phyloP scores from a whole-genome alignment of 2,329 filamentous ascomycete species.

The Exophiala mesophila region DNA sequence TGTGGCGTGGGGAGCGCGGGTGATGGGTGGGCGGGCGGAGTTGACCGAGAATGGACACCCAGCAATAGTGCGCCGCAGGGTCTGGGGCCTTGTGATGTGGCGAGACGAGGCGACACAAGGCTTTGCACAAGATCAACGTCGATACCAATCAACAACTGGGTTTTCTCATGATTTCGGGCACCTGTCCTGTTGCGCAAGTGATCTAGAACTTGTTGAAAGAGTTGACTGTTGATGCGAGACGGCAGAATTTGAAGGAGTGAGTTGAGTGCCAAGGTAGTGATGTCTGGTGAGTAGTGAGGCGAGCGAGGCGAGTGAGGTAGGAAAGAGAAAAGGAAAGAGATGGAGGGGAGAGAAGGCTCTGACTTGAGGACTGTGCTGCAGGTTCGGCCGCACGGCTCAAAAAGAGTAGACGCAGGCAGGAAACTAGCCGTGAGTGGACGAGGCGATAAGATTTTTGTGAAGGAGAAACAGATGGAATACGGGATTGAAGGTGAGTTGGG shows the following conservation, averaged over 20 bases:
- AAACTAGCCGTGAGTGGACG: background rate
- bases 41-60: slow-evolving; percentile 10
- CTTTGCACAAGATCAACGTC: slow-evolving; percentile 5
- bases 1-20: background rate
- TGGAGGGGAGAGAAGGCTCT: background rate
- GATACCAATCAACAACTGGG: background rate
- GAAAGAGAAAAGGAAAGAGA: background rate
- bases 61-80: background rate
- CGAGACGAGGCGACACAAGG: slow-evolving; percentile 11
- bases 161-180: background rate
- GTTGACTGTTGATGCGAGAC: background rate
- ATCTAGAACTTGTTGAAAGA: too few relatives aligned
- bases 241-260: background rate
- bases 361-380: too few relatives aligned
- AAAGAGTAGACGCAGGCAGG: too few relatives aligned
- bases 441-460: background rate
- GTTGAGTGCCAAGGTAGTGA: background rate
- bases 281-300: too few relatives aligned
- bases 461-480: background rate
- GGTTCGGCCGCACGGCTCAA: too few relatives aligned
- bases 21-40: slow-evolving; percentile 15
- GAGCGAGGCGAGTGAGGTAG: slow-evolving; percentile 1
- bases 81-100: slow-evolving; percentile 3
- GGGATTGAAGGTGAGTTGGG: background rate
- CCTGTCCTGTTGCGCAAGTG: too few relatives aligned